Conservation (phyloP, 306 rosid genomes). For the Fragaria vesca region DNA sequence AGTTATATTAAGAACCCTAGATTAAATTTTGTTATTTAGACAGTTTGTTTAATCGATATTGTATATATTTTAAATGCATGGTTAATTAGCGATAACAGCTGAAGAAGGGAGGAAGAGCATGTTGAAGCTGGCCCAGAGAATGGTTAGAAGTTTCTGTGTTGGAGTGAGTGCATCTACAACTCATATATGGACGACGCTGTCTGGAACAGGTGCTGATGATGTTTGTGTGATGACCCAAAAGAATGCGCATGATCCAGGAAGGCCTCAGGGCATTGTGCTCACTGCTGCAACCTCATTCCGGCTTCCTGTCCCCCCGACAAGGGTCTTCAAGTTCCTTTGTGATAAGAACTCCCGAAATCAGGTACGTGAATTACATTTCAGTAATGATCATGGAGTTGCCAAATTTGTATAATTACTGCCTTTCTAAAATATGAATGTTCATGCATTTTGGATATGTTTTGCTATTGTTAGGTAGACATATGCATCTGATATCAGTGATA, state of each 20-base stretch:
- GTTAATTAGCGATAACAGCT: slow-evolving; percentile 62
- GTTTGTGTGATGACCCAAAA: slow-evolving; percentile 89
- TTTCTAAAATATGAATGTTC: background rate
- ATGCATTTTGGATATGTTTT: background rate
- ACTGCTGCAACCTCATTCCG: slow-evolving; percentile 99
- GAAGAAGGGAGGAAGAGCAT: slow-evolving; percentile 96
- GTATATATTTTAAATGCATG: background rate
- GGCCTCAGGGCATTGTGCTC: slow-evolving; percentile 89
- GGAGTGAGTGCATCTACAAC: slow-evolving; percentile 92
- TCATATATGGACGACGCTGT: slow-evolving; percentile 82
- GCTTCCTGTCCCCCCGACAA: slow-evolving; percentile 81
- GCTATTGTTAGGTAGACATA: background rate
- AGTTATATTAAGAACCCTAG: background rate
- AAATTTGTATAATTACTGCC: background rate
- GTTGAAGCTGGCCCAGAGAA: slow-evolving; percentile 94
- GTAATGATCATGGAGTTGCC: background rate
- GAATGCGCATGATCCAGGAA: slow-evolving; percentile 88
- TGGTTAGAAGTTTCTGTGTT: slow-evolving; percentile 89
- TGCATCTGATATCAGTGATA: background rate
- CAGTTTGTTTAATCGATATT: background rate
- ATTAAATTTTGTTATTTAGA: background rate
- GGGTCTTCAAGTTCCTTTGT: slow-evolving; percentile 84
- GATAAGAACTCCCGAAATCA: slow-evolving; percentile 83
- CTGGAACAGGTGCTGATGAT: slow-evolving; percentile 87
- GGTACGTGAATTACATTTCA: slow-evolving; percentile 37